Percentiles rank a stretch among this genome's conserved stretches.
phyloP scores from a whole-genome alignment of 768 basidiomycete species.

The Hydnum rufescens region DNA sequence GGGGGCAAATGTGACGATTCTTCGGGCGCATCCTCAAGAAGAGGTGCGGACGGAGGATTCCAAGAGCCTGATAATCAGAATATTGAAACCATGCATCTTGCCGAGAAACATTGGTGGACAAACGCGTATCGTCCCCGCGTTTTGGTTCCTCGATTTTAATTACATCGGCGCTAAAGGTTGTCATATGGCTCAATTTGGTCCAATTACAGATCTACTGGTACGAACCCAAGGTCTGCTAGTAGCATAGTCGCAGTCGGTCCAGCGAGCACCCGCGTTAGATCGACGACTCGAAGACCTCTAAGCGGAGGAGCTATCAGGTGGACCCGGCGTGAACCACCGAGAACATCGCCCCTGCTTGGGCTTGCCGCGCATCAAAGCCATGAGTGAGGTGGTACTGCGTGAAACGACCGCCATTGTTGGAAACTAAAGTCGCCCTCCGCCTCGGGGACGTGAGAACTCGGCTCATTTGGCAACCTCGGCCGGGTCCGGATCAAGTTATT shows the following conservation, averaged over 20 bases:
- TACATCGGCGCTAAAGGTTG: conserved; percentile 49
- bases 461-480: too few relatives aligned
- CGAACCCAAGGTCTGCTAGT: conserved; percentile 55
- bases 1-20: conserved; percentile 50
- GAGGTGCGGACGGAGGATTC: conserved; percentile 23
- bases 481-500: too few relatives aligned
- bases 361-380: background rate
- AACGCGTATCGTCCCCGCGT: conserved; percentile 79
- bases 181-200: background rate
- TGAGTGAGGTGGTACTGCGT: too few relatives aligned
- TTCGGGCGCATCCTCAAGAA: conserved; percentile 23
- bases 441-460: too few relatives aligned
- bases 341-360: background rate
- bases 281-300: conserved; percentile 62
- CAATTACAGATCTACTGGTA: background rate
- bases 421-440: too few relatives aligned
- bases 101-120: conserved; percentile 9
- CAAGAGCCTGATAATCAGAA: conserved; percentile 19
- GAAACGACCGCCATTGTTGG: too few relatives aligned
- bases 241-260: conserved; percentile 87
- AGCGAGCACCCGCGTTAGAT: conserved; percentile 79
- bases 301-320: conserved; percentile 51
- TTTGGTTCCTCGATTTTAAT: conserved; percentile 73
- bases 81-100: background rate
- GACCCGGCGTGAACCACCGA: background rate